Evolutionary conservation across 179 eudicot genomes (phyloP), one percentile per base, ranked within the genome.

Genomic region (Silene vulgaris): DNA sequence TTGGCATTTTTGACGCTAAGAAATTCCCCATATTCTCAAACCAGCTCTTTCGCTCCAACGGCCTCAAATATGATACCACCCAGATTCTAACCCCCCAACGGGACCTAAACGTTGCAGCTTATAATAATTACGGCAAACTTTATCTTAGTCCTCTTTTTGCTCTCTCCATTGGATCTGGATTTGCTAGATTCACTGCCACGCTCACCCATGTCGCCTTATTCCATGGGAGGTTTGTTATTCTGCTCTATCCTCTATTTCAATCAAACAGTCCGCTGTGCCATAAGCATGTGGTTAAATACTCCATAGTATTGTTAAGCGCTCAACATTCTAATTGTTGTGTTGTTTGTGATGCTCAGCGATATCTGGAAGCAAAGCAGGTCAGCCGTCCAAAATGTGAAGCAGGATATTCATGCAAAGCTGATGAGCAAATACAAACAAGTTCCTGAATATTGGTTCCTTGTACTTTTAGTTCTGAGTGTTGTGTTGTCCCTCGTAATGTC

Each of bases 101-200:
- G 23, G 97, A 89, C 76, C 97, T 96, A 20, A 87, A 96, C 32
- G 74, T 90, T 57, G 84, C 97, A 3, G 98, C 97, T 13, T 96
- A 96, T 59, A 84, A 96, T 6, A 87, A 78, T 50, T 96, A 96
- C 32, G 88, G 97, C 45, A 93, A 91, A 81, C 90, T 96, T 59
- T 93, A 96, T 73, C 96, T 96, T 16, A 93, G 97, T 78, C 97
- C 99, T 70, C 84, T 96, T 20, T 96, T 92, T 83, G 97, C 99
- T 40, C 96, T 96, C 40, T 92, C 99, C 1, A 92, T 92, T 67
- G 99, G 99, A 20, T 90, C 97, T 8, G 97, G 97, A 59, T 96
- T 96, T 64, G 90, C 93, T 21, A 84, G 97, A 77, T 90, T 93
- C 77, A 87, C 96, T 50, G 99, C 99, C 75, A 96, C 97, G 1